Evolutionary conservation across 352 stramenopile genomes (phyloP), one percentile per base, ranked within the genome.

Genomic region (Pythium myriotylum): DNA sequence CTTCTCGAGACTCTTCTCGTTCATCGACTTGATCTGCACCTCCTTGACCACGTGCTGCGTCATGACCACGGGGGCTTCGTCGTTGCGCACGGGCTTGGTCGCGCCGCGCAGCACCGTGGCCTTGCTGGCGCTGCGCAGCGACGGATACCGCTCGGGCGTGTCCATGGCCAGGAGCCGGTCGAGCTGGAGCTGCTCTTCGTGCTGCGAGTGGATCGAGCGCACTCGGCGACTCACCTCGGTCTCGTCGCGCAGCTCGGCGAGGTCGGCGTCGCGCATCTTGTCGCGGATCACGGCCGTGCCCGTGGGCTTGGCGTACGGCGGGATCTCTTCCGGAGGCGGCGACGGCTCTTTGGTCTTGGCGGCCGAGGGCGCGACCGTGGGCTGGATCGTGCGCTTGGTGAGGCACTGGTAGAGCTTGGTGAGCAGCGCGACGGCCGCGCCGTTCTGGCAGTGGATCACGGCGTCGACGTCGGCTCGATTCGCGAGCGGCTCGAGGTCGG

Each of bases 381-480:
- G 75, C 54, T 95, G 86, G 41, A 97, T 86, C 12, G 82, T 86
- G 22, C 89, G 81, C 53, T 97, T 94, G 19, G 89, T 97, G n/a
- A 96, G 72, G 26, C 84, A 91, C 67, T 97, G 84, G 62, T 97
- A 97, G 39, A 95, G 73, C 61, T 94, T 94, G 23, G 74, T 91
- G 49, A 97, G 67, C 51, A 97, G 95, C 23, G 67, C 43, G 24
- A 97, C 84, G 10, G 79, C 89, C 2, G 87, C 85, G 56, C 88
- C 90, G 59, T 97, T 94, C 47, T 96, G 84, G 65, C 87, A 96
- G 67, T 96, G 86, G 65, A 97, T 95, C 52, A 97, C 86, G 40
- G 75, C 78, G 51, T 96, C 86, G 4, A 95, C 71, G 40, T 95
- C 87, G 8, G 57, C 49, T 13, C 78, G 77, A 29, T 46, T 65